Percentiles rank a stretch among this genome's conserved stretches.
phyloP scores from a whole-genome alignment of 176 grass and related monocot species.

The Rhipidocladum racemiflorum region DNA sequence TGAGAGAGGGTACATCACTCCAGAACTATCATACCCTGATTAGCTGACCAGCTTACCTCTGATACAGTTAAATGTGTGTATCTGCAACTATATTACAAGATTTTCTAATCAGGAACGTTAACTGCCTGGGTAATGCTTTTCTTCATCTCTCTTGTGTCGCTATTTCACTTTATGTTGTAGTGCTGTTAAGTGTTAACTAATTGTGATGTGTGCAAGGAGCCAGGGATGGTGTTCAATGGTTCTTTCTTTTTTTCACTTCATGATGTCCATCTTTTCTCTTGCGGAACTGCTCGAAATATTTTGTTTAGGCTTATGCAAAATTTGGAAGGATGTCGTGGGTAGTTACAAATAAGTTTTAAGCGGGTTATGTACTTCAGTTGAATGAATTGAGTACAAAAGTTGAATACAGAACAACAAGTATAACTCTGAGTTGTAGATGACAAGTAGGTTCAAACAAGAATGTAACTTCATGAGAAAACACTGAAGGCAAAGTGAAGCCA shows the following conservation, averaged over 20 bases:
- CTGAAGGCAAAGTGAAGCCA: not conserved
- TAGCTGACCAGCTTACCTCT: not conserved
- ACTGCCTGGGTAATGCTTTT: not conserved
- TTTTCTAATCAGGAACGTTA: not conserved
- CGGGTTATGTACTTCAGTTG: not conserved
- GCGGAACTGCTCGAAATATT: no score
- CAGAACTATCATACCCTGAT: not conserved
- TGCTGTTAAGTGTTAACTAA: no score
- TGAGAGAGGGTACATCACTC: not conserved
- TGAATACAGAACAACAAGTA: not conserved
- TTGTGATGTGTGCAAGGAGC: no score
- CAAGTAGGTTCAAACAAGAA: not conserved
- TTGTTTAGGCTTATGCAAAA: no score
- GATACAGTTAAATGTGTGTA: no score
- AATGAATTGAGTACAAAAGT: not conserved
- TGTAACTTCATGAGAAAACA: not conserved
- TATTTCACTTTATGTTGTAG: no score
- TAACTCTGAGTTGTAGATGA: not conserved
- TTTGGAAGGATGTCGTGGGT: no score
- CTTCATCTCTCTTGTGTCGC: not conserved
- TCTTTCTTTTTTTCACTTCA: no score
- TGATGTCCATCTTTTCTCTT: no score
- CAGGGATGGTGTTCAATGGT: no score
- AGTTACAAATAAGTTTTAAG: not conserved
- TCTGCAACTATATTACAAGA: not conserved